Percentiles rank a stretch among this genome's conserved stretches.
Evolutionary conservation across 2,329 filamentous ascomycete genomes (phyloP).

Genomic region (Monascus ruber): DNA sequence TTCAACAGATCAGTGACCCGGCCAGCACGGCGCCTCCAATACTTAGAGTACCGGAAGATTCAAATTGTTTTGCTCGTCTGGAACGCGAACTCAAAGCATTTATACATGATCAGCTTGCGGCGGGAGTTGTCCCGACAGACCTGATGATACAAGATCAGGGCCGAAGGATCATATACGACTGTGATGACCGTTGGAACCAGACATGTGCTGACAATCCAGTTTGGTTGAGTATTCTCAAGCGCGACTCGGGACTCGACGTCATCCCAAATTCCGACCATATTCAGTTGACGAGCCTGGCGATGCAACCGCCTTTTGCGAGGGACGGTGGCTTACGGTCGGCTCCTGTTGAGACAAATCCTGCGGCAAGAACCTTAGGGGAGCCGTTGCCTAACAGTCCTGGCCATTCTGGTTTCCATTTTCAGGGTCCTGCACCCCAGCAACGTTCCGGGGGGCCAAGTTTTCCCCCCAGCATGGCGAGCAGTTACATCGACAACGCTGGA

Average conservation of each 20-base stretch:
- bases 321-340: conserved; percentile 23
- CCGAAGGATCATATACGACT: conserved; percentile 23
- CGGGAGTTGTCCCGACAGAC: conserved; percentile 27
- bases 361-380: conserved; percentile 13
- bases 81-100: conserved; percentile 29
- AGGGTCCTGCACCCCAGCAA: conserved; percentile 20
- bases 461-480: conserved; percentile 23
- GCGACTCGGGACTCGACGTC: conserved; percentile 27
- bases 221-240: conserved; percentile 36
- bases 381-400: conserved; percentile 15
- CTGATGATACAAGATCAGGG: conserved; percentile 25
- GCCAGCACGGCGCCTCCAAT: conserved; percentile 1
- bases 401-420: conserved; percentile 19
- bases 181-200: conserved; percentile 29
- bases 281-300: conserved; percentile 26
- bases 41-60: conserved; percentile 21
- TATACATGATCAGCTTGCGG: conserved; percentile 21
- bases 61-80: conserved; percentile 32
- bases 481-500: conserved; percentile 24
- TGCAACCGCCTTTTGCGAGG: conserved; percentile 33
- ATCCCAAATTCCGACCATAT: conserved; percentile 21
- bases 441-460: conserved; percentile 25
- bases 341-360: conserved; percentile 22
- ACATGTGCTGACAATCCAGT: conserved; percentile 37
- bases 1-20: conserved; percentile 3